Conservation (phyloP, 2,329 filamentous ascomycete genomes). For the Periconia sp. region DNA sequence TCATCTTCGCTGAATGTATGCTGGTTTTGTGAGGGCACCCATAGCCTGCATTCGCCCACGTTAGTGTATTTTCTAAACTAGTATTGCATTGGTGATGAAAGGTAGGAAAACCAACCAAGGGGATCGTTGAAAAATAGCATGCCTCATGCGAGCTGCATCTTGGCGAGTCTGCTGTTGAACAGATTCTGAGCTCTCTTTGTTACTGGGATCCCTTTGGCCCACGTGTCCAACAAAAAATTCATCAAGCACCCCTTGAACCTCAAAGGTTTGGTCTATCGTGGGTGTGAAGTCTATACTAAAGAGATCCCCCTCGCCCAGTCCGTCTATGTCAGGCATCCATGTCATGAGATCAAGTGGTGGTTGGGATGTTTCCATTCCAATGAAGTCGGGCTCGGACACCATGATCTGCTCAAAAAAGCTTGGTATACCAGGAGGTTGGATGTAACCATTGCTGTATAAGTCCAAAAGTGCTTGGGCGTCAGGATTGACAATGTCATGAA, state of each 20-base stretch:
- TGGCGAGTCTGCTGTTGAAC: not conserved
- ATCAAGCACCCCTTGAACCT: slow-evolving; percentile 7
- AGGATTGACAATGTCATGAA: no score
- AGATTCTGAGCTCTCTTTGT: not conserved
- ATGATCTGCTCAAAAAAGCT: slow-evolving; percentile 23
- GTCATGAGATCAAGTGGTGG: slow-evolving; percentile 16
- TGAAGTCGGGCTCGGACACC: slow-evolving; percentile 19
- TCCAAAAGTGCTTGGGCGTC: no score
- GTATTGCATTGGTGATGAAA: no score
- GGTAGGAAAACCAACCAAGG: slow-evolving; percentile 9
- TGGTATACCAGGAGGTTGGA: slow-evolving; percentile 1
- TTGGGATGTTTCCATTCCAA: slow-evolving; percentile 14
- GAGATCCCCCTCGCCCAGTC: slow-evolving; percentile 15
- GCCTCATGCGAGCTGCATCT: slow-evolving; percentile 13
- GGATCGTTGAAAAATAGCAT: slow-evolving; percentile 18
- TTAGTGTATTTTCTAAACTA: not conserved
- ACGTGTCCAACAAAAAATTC: not conserved
- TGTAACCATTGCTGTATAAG: no score
- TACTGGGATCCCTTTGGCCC: not conserved
- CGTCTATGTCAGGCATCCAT: slow-evolving; percentile 23
- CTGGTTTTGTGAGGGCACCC: slow-evolving; percentile 29
- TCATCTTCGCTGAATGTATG: slow-evolving; percentile 33
- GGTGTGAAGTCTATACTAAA: slow-evolving; percentile 20
- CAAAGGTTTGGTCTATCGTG: slow-evolving; percentile 15
- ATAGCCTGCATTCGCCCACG: slow-evolving; percentile 20